Percentiles rank a stretch among this genome's conserved stretches.
Evolutionary conservation across 2,329 filamentous ascomycete genomes (phyloP).

Genomic region (Drechslerella coelobrocha): DNA sequence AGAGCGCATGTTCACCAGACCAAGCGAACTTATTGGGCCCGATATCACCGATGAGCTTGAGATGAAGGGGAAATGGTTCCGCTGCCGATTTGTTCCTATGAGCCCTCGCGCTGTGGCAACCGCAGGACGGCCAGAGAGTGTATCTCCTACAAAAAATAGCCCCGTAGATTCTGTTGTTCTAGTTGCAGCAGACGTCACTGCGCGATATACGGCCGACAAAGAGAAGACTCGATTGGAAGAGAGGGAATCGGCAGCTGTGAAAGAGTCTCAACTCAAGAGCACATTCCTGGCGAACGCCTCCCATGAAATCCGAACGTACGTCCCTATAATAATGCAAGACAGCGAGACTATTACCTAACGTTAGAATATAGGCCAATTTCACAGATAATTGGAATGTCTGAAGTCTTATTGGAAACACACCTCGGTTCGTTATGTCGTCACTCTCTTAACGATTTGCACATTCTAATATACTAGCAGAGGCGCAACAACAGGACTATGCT

Average conservation of each 20-base stretch:
- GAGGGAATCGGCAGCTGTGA: slow-evolving; percentile 45
- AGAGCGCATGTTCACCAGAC: slow-evolving; percentile 35
- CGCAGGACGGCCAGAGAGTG: slow-evolving; percentile 23
- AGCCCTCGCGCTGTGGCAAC: slow-evolving; percentile 15
- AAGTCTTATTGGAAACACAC: slow-evolving; percentile 40
- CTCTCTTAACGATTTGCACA: neutral
- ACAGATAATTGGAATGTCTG: slow-evolving; percentile 50
- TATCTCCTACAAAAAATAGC: slow-evolving; percentile 24
- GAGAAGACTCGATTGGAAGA: slow-evolving; percentile 40
- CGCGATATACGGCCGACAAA: slow-evolving; percentile 29
- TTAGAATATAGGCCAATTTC: slow-evolving; percentile 31
- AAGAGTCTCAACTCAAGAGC: slow-evolving; percentile 45
- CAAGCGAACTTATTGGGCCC: slow-evolving; percentile 29
- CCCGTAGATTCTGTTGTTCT: slow-evolving; percentile 38
- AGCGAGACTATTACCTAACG: neutral
- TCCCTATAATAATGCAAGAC: neutral
- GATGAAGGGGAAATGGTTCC: slow-evolving; percentile 46
- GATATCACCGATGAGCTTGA: slow-evolving; percentile 42
- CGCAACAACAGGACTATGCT: slow-evolving; percentile 34
- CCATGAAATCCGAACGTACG: slow-evolving; percentile 48
- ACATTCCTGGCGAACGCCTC: slow-evolving; percentile 49
- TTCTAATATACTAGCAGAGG: slow-evolving; percentile 15
- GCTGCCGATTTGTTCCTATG: slow-evolving; percentile 31
- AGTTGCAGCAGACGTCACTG: slow-evolving; percentile 42
- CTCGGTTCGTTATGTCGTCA: slow-evolving; percentile 18